Base-by-base conservation (phyloP, 805 yeast species). In the Dipodascopsis uninucleata region DNA sequence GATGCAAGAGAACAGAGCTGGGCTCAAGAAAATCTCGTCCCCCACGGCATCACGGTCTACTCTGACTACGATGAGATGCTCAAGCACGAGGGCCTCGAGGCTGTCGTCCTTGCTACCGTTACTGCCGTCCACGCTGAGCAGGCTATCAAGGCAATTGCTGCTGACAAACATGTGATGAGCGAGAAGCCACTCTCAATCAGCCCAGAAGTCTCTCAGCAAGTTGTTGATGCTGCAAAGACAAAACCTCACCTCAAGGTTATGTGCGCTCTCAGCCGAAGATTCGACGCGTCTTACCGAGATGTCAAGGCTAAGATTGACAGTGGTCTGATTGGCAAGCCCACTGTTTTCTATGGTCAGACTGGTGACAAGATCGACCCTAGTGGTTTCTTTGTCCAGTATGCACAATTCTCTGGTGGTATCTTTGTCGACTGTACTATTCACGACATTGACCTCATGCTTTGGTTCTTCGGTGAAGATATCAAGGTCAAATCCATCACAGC, bases 351-450 rank as follows among this genome's bases (percentile, higher is more conserved):
- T 36, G 32, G 40, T 18, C 48, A 47, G 32, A 46, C 43, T 17
- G 36, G 42, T 17, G 52, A 47, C 37, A 37, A 39, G 12, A 39
- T 26, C 16, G 52, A 47, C 24, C 49, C 46, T 8, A 35, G 45
- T 1, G 46, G 46, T 4, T 45, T 38, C 28, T 56, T 56, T 39
- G 47, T 56, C 24, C 43, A 44, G 26, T 56, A 49, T 32, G 44
- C 51, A 24, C 39, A 46, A 28, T 29, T 37, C 20, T 56, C 60
- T 3, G 60, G 60, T 23, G 60, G 60, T 10, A 56, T 56, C 29
- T 51, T 56, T 29, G 50, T 56, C 21, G 60, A 56, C 41, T 54
- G 55, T 32, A 38, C 39, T 8, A 48, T 56, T 21, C 60, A 56
- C 33, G 60, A 56, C 29, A 31, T 56, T 31, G 60, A 56, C 31